These are phyloP conservation scores for Pseudonitzschia delicatissima DNA, from an alignment of 108 stramenopile genomes.

Conservation along the genomic window DNA sequence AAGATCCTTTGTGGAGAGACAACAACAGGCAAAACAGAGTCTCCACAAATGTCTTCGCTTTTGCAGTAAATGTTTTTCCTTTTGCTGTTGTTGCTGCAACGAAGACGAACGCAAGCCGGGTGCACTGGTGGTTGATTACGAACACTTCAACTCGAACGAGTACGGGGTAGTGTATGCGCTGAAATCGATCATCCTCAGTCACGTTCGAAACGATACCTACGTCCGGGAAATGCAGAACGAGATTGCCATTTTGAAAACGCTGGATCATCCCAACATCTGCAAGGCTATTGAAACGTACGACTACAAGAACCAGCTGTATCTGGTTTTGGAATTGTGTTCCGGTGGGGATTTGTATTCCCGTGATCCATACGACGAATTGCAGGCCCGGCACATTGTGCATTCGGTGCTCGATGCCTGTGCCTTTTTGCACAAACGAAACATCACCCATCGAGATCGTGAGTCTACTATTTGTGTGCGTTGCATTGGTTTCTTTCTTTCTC, in stretches of 20 bases:
- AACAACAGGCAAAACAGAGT: not conserved
- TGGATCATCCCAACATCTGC: constrained; percentile 91
- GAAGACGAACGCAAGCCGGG: not conserved
- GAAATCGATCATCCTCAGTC: constrained; percentile 65
- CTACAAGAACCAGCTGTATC: constrained; percentile 32
- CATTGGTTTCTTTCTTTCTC: not conserved
- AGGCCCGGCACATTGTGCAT: constrained; percentile 50
- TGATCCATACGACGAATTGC: constrained; percentile 78
- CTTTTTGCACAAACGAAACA: constrained; percentile 79
- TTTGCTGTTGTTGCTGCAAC: not conserved
- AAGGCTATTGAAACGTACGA: constrained; percentile 75
- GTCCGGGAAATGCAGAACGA: constrained; percentile 71
- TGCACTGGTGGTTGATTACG: not conserved
- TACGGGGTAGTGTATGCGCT: constrained; percentile 45
- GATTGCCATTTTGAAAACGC: constrained; percentile 64
- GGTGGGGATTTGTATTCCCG: constrained; percentile 75
- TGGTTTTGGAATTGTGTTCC: constrained; percentile 64
- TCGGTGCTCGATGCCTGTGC: constrained; percentile 55
- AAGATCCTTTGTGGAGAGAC: constrained; percentile 16
- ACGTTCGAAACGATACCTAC: constrained; percentile 34
- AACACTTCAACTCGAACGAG: not conserved
- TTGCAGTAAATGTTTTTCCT: not conserved
- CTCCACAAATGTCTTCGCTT: not conserved
- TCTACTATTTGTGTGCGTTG: constrained; percentile 46
- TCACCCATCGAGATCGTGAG: constrained; percentile 86